These are phyloP conservation scores for Fusarium dlaminii DNA, from an alignment of 2,329 filamentous ascomycete genomes.

Conservation along the genomic window DNA sequence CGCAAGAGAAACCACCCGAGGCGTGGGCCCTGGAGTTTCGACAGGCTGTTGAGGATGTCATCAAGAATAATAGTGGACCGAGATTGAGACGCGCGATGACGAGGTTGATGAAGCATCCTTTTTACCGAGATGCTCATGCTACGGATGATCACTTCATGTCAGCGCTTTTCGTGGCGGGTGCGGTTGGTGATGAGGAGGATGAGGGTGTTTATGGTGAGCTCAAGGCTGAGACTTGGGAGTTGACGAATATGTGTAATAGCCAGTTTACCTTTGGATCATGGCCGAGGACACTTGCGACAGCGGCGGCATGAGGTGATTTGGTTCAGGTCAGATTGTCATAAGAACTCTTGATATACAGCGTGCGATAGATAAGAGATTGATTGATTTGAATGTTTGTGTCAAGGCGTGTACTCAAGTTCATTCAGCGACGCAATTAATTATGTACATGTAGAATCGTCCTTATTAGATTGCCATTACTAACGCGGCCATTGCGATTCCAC, in stretches of 20 bases:
- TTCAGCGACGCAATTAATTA: not conserved
- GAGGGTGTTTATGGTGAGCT: slow-evolving; percentile 53
- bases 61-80: slow-evolving; percentile 55
- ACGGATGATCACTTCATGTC: slow-evolving; percentile 78
- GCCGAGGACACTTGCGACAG: slow-evolving; percentile 6
- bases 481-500: not conserved
- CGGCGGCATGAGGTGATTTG: not conserved
- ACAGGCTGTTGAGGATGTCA: slow-evolving; percentile 69
- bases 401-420: not conserved
- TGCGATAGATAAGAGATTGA: not conserved
- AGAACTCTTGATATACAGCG: not conserved
- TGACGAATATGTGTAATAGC: slow-evolving; percentile 71
- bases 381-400: no score
- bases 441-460: not conserved
- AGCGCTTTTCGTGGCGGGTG: slow-evolving; percentile 70
- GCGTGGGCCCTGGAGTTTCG: slow-evolving; percentile 71
- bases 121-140: slow-evolving; percentile 72
- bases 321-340: not conserved
- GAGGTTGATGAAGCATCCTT: slow-evolving; percentile 73
- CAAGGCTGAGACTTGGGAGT: slow-evolving; percentile 71
- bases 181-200: slow-evolving; percentile 58
- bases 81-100: slow-evolving; percentile 63
- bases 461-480: not conserved
- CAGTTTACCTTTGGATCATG: slow-evolving; percentile 63
- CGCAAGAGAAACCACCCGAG: slow-evolving; percentile 31